Evolutionary conservation across 495 filamentous ascomycete genomes (phyloP), one percentile per base, ranked within the genome.

Genomic region (Xylaria palmicola): DNA sequence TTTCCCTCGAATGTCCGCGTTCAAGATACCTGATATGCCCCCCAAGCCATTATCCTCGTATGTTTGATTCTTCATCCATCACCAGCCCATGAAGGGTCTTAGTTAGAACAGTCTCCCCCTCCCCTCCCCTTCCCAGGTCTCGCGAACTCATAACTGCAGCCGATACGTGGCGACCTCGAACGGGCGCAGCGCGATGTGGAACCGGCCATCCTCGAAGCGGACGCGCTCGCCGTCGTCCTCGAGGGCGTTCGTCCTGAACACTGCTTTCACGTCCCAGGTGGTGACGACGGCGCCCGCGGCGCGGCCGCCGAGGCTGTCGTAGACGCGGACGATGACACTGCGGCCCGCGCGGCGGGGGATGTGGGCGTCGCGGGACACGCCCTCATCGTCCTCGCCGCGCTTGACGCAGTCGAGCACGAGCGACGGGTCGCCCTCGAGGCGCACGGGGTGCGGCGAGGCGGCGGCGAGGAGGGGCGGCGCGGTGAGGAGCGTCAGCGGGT

Each of bases 381-480:
- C 94, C 71, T 90, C 91, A 65, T 98, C 94, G 65, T 98, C 94
- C 75, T 98, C 95, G 24, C 92, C 94, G 55, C 94, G 87, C 81
- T 97, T 97, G 64, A 97, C 79, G 15, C 84, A 87, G 68, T 97
- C 92, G 6, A 97, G 78, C 22, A 97, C 76, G 19, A 97, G 74
- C 7, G 87, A 84, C 12, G 79, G 70, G 22, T 84, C 78, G 20
- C 82, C 81, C 3, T 74, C 78, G 0, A 92, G 72, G 34, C 80
- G 77, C 15, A 93, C 75, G 4, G 84, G 77, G 19, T 77, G 72
- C 30, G 65, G 70, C 17, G 71, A 62, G 27, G 75, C 62, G 8
- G 81, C 62, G 1, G 72, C 63, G 4, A 72, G 60, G 15, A 62
- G 56, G 40, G 61, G 57, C 3, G 76, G 62, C 2, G 56, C 68